phyloP scores from a whole-genome alignment of 139 green algal genomes.

The Micromonas commoda region DNA sequence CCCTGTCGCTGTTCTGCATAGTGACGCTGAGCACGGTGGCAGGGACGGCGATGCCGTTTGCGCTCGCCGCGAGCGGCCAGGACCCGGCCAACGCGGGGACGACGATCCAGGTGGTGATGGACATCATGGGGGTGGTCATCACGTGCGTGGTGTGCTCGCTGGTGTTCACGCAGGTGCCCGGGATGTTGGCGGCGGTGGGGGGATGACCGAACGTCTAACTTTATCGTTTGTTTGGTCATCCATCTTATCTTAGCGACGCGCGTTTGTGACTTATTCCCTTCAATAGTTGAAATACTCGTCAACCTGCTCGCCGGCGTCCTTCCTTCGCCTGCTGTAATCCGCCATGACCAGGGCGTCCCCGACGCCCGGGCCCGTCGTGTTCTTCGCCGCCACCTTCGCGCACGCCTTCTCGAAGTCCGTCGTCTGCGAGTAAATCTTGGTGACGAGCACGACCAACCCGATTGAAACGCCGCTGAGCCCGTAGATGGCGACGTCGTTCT shows the following conservation, averaged over 20 bases:
- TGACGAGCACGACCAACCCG: not conserved
- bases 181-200: no score
- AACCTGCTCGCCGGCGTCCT: no score
- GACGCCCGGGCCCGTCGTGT: no score
- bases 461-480: not conserved
- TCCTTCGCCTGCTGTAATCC: no score
- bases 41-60: slow-evolving; percentile 76
- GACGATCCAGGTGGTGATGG: slow-evolving; percentile 52
- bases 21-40: slow-evolving; percentile 60
- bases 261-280: no score
- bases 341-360: no score
- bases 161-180: slow-evolving; percentile 3
- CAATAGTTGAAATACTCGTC: no score
- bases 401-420: not conserved
- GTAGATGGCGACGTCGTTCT: not conserved
- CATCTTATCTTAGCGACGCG: no score
- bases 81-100: slow-evolving; percentile 85
- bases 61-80: slow-evolving; percentile 48
- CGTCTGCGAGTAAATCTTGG: not conserved
- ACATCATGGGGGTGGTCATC: slow-evolving; percentile 17
- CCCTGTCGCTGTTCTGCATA: slow-evolving; percentile 69
- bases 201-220: no score
- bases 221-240: no score
- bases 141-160: slow-evolving; percentile 6
- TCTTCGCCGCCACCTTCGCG: no score